Conservation (phyloP, 2,329 filamentous ascomycete genomes). For the Curvularia spicifera region DNA sequence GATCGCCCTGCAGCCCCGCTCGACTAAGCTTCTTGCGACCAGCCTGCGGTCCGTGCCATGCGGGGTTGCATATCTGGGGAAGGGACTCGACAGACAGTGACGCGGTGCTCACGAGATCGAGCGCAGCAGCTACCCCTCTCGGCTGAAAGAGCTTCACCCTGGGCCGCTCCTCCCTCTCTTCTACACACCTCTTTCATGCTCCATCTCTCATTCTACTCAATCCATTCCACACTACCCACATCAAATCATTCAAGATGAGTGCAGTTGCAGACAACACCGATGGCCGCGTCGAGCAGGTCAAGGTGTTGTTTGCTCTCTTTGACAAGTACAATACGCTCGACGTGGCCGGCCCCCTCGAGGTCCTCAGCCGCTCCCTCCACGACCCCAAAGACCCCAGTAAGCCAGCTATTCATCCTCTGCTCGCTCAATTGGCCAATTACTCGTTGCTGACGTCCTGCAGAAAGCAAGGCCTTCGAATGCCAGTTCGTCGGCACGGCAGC, state of each 20-base stretch:
- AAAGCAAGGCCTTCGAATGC: slow-evolving; percentile 61
- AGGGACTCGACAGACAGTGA: slow-evolving; percentile 27
- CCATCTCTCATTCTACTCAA: slow-evolving; percentile 24
- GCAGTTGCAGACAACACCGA: slow-evolving; percentile 49
- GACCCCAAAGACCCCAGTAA: slow-evolving; percentile 60
- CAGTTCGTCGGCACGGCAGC: slow-evolving; percentile 57
- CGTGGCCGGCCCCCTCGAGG: slow-evolving; percentile 64
- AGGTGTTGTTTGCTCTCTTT: slow-evolving; percentile 66
- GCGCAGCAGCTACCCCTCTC: slow-evolving; percentile 27
- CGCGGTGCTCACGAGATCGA: slow-evolving; percentile 33
- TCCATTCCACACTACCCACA: slow-evolving; percentile 26
- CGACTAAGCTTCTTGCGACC: slow-evolving; percentile 21
- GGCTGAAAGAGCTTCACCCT: slow-evolving; percentile 25
- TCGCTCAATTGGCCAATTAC: slow-evolving; percentile 5
- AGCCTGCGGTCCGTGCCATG: slow-evolving; percentile 26
- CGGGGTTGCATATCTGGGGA: slow-evolving; percentile 38
- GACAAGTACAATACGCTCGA: slow-evolving; percentile 64
- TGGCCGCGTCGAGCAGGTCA: slow-evolving; percentile 63
- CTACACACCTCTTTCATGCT: slow-evolving; percentile 27
- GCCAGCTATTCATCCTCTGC: slow-evolving; percentile 4
- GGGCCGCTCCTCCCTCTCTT: slow-evolving; percentile 20
- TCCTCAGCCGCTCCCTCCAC: slow-evolving; percentile 62
- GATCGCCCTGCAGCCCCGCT: slow-evolving; percentile 28
- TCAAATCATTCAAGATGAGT: slow-evolving; percentile 47
- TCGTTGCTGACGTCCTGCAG: slow-evolving; percentile 45